Base-by-base conservation (phyloP, 257 asterid species). In the Ballota nigra region DNA sequence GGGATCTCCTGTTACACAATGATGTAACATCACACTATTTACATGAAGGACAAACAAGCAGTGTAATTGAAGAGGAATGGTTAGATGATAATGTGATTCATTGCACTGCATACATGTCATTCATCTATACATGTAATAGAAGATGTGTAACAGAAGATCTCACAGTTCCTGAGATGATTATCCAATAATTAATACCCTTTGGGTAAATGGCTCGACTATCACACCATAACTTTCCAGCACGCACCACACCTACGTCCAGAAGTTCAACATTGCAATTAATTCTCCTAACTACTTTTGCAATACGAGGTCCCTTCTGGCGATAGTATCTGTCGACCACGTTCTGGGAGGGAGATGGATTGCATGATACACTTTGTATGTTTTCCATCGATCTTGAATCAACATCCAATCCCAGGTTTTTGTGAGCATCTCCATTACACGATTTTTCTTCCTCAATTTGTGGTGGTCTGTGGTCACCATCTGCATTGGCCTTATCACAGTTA, bases 281-380 rank as follows among this genome's bases (percentile, higher is more conserved):
- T 71, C 98, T 87, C 83, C 98, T 84, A 57, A 94, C 89, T 56
- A 95, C 97, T 81, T 88, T 95, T 8, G 99, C 99, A 69, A 95
- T 92, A 61, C 99, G 98, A 72, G 99, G 99, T 34, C 99, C 99
- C 83, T 88, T 92, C 81, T 88, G 97, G 70, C 98, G 96, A 77
- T 71, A 81, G 76, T 77, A 87, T 72, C 89, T 82, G 77, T 92
- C 98, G 83, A 89, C 66, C 70, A 81, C 83, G 78, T 77, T 92
- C 60, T 65, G 91, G 41, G 85, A 71, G 64, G 78, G 76, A 49
- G 89, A 76, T 69, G 86, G 81, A 60, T 72, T 85, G 72, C 83
- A 85, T 28, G 92, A 75, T 49, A 66, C 73, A 68, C 77, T 82
- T 70, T 76, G 88, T 60, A 67, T 55, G 71, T 73, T 78, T 28